Base-by-base conservation (phyloP, 371 early-diverging fungal species). In the Encephalitozoon romaleae region DNA sequence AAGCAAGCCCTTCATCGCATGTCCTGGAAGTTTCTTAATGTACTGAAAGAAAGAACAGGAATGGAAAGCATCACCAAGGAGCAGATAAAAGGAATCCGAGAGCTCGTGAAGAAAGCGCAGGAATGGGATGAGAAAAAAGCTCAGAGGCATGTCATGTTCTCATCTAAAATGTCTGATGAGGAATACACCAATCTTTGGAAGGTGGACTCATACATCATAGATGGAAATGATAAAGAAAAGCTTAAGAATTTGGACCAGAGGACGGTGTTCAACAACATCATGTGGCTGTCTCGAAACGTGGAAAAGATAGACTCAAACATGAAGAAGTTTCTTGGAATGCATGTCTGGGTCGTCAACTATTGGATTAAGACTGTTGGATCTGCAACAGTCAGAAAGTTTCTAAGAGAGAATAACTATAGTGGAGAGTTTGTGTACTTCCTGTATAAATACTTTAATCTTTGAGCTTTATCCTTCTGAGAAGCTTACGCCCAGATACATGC, bases 351-450 rank as follows among this genome's bases (percentile, higher is more conserved):
- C 2, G 38, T 59, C 11, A 28, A 59, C 38, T 38, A 59, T 34
- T 59, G 59, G 59, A 32, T 59, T 15, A 59, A 59, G 15, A 59
- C 59, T 11, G 59, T 59, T n/a, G 59, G 59, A 5, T 59, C 59
- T 4, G 32, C 38, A 59, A 59, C 59, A n/a, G 59, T 59, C 59
- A 2, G 59, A 34, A 59, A 59, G 34, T 59, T 59, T 9, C 59
- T 59, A 34, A 59, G 59, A 18, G 59, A 59, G 3, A 59, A 59
- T 18, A 38, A 32, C 11, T 59, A 59, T 15, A 38, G 59, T 21
- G 59, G 59, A 30, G 59, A 59, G n/a, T 59, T 59, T 59, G 59
- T 59, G 12, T 59, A 59, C 38, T 59, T 59, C 21, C 59, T 59
- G 59, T 59, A 59, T 34, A 59, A 34, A 34, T 59, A 59, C 59